Percentiles rank a stretch among this genome's conserved stretches.
Evolutionary conservation across 805 yeast species (phyloP).

Genomic region (Ogataea ramenticola): DNA sequence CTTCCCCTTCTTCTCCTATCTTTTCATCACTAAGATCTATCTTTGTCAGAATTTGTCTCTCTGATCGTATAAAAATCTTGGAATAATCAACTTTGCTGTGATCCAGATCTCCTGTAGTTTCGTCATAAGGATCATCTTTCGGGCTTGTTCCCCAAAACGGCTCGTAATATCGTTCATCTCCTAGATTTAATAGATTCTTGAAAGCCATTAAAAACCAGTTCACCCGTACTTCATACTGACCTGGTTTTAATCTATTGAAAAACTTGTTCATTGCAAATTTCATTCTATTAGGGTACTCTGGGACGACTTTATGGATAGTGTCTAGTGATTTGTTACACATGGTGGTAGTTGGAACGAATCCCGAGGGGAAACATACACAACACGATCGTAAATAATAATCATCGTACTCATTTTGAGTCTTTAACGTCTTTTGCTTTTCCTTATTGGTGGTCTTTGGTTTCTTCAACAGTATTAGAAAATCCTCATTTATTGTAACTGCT

Average conservation of each 20-base stretch:
- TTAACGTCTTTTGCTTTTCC: too few species aligned
- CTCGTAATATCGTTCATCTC: conserved; percentile 16
- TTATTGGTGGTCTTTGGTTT: conserved; percentile 17
- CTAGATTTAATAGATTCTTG: conserved; percentile 27
- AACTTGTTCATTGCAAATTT: conserved; percentile 52
- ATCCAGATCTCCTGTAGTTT: conserved; percentile 21
- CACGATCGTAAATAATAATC: conserved; percentile 47
- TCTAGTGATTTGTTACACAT: conserved; percentile 34
- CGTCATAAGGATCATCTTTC: conserved; percentile 12
- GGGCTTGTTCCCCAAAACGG: conserved; percentile 19
- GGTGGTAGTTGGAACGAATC: conserved; percentile 43
- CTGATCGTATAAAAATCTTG: conserved; percentile 41
- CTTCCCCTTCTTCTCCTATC: too few species aligned
- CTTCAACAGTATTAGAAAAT: conserved; percentile 39
- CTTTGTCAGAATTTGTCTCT: conserved; percentile 43
- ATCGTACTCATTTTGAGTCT: too few species aligned
- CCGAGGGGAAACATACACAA: conserved; percentile 52
- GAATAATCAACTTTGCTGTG: conserved; percentile 24
- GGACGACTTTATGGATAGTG: conserved; percentile 56
- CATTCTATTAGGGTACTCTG: conserved; percentile 46
- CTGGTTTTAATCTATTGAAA: conserved; percentile 42
- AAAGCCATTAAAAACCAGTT: conserved; percentile 44
- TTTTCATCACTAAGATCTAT: too few species aligned
- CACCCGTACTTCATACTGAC: conserved; percentile 44
- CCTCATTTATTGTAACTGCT: conserved; percentile 43